phyloP scores from a whole-genome alignment of 192 early-diverging fungal genomes.

The Funneliformis geosporum region DNA sequence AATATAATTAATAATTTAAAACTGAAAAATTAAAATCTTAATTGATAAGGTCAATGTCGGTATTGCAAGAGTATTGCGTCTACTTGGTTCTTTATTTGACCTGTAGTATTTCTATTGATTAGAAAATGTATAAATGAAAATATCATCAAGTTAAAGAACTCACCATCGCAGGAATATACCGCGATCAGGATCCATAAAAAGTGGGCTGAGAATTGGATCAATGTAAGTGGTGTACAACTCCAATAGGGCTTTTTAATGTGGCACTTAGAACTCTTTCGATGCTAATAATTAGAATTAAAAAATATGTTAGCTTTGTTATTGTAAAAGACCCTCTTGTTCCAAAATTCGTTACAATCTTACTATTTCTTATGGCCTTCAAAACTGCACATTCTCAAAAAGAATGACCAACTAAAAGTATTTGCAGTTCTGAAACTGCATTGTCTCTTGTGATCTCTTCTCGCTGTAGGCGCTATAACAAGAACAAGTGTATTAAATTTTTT shows the following conservation, averaged over 20 bases:
- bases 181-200: conserved; percentile 31
- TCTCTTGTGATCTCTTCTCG: conserved; percentile 15
- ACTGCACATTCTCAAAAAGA: conserved; percentile 21
- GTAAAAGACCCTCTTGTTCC: background rate
- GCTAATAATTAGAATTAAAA: conserved; percentile 8
- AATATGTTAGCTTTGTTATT: background rate
- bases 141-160: conserved; percentile 33
- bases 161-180: conserved; percentile 30
- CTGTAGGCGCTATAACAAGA: conserved; percentile 24
- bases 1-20: no score
- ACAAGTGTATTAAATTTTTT: conserved; percentile 27
- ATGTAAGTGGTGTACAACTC: conserved; percentile 36
- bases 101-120: conserved; percentile 25
- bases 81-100: conserved; percentile 4
- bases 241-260: conserved; percentile 23
- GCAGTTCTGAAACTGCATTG: conserved; percentile 23
- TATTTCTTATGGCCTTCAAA: conserved; percentile 26
- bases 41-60: no score
- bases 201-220: conserved; percentile 23
- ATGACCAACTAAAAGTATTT: conserved; percentile 8
- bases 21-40: no score
- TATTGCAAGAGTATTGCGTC: no score
- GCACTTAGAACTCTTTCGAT: conserved; percentile 8
- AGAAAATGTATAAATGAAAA: conserved; percentile 24
- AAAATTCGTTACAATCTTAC: conserved; percentile 12